Evolutionary conservation across 345 rosid species (phyloP), one percentile per base, ranked within the genome.

Genomic region (Kernera saxatilis): DNA sequence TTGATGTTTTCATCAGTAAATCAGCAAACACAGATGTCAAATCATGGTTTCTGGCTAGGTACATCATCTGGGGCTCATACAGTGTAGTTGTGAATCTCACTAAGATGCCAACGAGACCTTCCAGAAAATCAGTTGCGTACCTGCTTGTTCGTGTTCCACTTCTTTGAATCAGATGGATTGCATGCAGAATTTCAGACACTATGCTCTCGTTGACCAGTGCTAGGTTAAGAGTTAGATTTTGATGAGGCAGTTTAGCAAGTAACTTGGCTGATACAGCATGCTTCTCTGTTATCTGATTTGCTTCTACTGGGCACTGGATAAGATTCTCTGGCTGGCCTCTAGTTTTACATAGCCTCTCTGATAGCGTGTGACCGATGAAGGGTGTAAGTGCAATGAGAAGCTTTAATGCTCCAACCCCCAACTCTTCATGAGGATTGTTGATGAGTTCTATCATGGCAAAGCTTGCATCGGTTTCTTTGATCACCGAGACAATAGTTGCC

Each of bases 21-120:
- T 93, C 94, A 9, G 89, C 80, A 72, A 93, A 89, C 62, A 88
- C 77, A 39, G 79, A 51, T 26, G 96, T 84, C 80, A 93, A 79
- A 69, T 87, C 83, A 84, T 87, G 71, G 77, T 74, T 78, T 84
- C 48, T 91, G 68, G 91, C 96, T 14, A 85, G 82, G 69, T 64
- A 71, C 80, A 87, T 63, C 36, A 85, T 79, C 56, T 84, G 90
- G 23, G 92, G 80, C 58, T 93, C 94, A 17, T 91, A 85, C 53
- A 93, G 73, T 60, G 94, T 91, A 15, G 91, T 78, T 14, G 97
- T 93, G 86, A 91, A 87, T 80, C 96, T 86, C 69, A 86, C 96
- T 57, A 93, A 84, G 82, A 84, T 78, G 36, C 92, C 96, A 15
- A 87, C 93, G 2, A 87, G 85, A 36, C 96, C 92, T 77, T 93